These are phyloP conservation scores for Boletus rubroflammeus DNA, from an alignment of 768 basidiomycete genomes.

Conservation along the genomic window DNA sequence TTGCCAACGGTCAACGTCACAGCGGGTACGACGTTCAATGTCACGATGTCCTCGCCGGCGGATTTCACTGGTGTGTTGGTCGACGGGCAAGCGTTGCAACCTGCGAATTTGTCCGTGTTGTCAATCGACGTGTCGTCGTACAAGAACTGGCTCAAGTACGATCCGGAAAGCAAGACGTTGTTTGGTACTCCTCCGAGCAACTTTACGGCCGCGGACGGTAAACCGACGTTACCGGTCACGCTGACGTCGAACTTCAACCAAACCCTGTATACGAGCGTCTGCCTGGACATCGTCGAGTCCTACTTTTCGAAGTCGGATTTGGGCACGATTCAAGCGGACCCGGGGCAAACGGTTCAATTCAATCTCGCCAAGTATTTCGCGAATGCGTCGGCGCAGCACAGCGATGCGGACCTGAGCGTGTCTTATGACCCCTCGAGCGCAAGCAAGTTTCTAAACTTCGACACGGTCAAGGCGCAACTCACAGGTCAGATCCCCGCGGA, in stretches of 20 bases:
- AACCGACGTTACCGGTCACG: slow-evolving; percentile 51
- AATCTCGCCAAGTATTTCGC: slow-evolving; percentile 55
- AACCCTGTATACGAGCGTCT: slow-evolving; percentile 57
- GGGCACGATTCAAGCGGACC: slow-evolving; percentile 52
- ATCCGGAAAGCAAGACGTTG: slow-evolving; percentile 51
- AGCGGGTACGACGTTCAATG: slow-evolving; percentile 46
- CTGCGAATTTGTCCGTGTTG: slow-evolving; percentile 54
- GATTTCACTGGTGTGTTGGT: slow-evolving; percentile 65
- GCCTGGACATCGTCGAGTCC: slow-evolving; percentile 65
- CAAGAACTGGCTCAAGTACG: slow-evolving; percentile 58
- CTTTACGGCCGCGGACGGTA: slow-evolving; percentile 33
- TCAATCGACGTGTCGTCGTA: slow-evolving; percentile 56
- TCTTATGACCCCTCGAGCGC: slow-evolving; percentile 51
- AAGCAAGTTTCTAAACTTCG: slow-evolving; percentile 51
- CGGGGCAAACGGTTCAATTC: slow-evolving; percentile 50
- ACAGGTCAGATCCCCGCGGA: slow-evolving; percentile 54
- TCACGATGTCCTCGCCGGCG: slow-evolving; percentile 48
- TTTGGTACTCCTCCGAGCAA: slow-evolving; percentile 60
- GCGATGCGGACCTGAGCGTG: slow-evolving; percentile 51
- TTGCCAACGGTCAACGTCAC: slow-evolving; percentile 75
- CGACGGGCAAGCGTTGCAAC: slow-evolving; percentile 56
- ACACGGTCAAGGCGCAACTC: slow-evolving; percentile 42
- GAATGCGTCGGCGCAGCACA: slow-evolving; percentile 37
- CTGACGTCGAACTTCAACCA: slow-evolving; percentile 67
- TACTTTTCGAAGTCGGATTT: slow-evolving; percentile 62